A percentile compares a stretch with the other conserved stretches of the same genome.
phyloP scores from a whole-genome alignment of 2,329 filamentous ascomycete genomes.

The Monilinia polystroma region DNA sequence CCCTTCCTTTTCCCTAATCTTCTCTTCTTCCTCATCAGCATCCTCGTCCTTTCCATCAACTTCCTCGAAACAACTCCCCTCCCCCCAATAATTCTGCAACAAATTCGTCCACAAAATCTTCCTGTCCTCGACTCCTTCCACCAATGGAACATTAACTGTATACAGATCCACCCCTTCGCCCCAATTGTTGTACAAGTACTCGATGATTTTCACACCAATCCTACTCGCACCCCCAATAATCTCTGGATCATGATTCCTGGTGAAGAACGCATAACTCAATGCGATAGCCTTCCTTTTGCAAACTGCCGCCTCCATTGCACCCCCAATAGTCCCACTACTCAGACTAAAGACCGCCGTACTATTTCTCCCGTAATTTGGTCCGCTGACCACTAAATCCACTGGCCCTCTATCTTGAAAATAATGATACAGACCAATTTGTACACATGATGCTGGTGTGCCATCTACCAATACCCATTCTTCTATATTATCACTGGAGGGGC shows the following conservation, averaged over 20 bases:
- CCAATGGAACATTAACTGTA: slow-evolving; percentile 83
- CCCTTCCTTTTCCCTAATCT: slow-evolving; percentile 66
- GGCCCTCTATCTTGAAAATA: slow-evolving; percentile 71
- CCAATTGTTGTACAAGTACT: slow-evolving; percentile 77
- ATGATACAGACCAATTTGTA: slow-evolving; percentile 79
- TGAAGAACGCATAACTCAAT: slow-evolving; percentile 87
- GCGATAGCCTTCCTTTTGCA: slow-evolving; percentile 73
- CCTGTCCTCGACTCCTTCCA: slow-evolving; percentile 67
- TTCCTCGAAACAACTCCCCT: slow-evolving; percentile 84
- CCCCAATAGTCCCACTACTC: slow-evolving; percentile 75
- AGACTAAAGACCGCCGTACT: slow-evolving; percentile 77
- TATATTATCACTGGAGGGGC: slow-evolving; percentile 52
- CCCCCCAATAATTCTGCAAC: slow-evolving; percentile 86
- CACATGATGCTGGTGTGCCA: slow-evolving; percentile 76
- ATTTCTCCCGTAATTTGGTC: slow-evolving; percentile 82
- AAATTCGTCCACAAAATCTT: slow-evolving; percentile 82
- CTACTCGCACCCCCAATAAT: slow-evolving; percentile 76
- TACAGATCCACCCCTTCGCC: slow-evolving; percentile 76
- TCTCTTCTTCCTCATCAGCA: slow-evolving; percentile 65
- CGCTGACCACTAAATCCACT: slow-evolving; percentile 74
- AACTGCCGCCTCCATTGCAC: slow-evolving; percentile 72
- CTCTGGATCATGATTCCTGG: slow-evolving; percentile 72
- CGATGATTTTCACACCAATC: slow-evolving; percentile 73
- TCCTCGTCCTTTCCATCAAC: slow-evolving; percentile 64
- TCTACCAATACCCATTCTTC: slow-evolving; percentile 83